phyloP scores from a whole-genome alignment of 2,329 filamentous ascomycete genomes.

The Colletotrichum sp. region DNA sequence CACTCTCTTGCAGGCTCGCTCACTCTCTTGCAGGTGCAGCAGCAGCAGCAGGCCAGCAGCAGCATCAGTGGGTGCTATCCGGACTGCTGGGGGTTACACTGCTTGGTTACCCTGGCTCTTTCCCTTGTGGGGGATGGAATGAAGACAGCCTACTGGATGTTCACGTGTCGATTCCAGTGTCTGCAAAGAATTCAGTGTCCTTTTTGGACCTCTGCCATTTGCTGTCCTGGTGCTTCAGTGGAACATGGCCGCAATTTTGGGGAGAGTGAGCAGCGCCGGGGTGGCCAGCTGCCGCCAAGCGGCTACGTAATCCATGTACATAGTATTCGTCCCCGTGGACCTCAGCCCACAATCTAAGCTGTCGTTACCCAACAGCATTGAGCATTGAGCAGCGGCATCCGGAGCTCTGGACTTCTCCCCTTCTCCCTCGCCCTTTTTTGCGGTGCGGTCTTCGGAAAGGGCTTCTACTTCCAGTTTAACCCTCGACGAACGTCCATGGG shows the following conservation, averaged over 20 bases:
- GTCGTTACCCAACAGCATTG: not conserved
- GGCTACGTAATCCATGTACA: constrained; percentile 3
- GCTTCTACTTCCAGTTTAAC: not conserved
- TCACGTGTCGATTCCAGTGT: constrained; percentile 14
- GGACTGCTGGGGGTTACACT: constrained; percentile 15
- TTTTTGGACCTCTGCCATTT: not conserved
- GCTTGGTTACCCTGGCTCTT: constrained; percentile 8
- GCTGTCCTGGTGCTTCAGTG: not conserved
- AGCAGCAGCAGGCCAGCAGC: not conserved
- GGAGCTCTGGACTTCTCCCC: not conserved
- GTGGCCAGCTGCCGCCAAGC: constrained; percentile 13
- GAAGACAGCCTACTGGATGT: not conserved
- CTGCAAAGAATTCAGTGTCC: not conserved
- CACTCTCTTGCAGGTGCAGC: not conserved
- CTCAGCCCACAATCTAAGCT: constrained; percentile 12
- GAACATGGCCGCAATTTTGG: not conserved
- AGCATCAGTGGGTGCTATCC: not conserved
- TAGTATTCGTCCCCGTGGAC: not conserved
- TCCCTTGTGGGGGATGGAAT: constrained; percentile 15
- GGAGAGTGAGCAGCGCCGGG: not conserved
- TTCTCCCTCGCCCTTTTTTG: not conserved
- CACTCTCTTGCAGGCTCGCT: not conserved
- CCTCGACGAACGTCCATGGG: not conserved
- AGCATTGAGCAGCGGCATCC: not conserved
- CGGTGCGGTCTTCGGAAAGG: not conserved